These are phyloP conservation scores for Botrytis galanthina DNA, from an alignment of 2,329 filamentous ascomycete genomes.

Conservation along the genomic window DNA sequence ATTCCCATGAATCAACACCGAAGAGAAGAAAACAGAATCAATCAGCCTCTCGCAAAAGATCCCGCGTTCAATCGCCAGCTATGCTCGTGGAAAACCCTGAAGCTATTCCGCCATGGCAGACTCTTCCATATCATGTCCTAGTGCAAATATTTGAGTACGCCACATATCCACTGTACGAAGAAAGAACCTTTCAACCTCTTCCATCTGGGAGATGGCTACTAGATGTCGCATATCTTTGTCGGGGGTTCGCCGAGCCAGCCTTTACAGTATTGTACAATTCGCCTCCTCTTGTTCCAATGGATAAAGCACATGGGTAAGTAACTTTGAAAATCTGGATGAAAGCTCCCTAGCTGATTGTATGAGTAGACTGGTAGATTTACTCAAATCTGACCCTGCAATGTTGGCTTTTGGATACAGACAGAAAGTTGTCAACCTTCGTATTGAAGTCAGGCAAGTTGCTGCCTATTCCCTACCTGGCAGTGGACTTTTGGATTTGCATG, in stretches of 20 bases:
- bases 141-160: slow-evolving; percentile 68
- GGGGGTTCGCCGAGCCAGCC: slow-evolving; percentile 67
- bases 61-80: neutral
- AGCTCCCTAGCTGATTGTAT: neutral
- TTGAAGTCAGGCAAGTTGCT: slow-evolving; percentile 46
- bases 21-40: slow-evolving; percentile 29
- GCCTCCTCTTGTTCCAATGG: slow-evolving; percentile 59
- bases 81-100: slow-evolving; percentile 28
- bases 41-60: slow-evolving; percentile 18
- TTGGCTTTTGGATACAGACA: slow-evolving; percentile 36
- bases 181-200: slow-evolving; percentile 45
- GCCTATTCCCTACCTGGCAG: slow-evolving; percentile 52
- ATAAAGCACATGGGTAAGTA: slow-evolving; percentile 44
- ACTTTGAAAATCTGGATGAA: too few relatives aligned
- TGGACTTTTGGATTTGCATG: slow-evolving; percentile 54
- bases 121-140: slow-evolving; percentile 67
- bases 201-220: slow-evolving; percentile 60
- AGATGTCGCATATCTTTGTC: slow-evolving; percentile 60
- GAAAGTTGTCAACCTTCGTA: slow-evolving; percentile 36
- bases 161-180: slow-evolving; percentile 51
- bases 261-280: slow-evolving; percentile 69
- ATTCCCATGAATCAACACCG: slow-evolving; percentile 19
- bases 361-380: slow-evolving; percentile 47
- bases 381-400: slow-evolving; percentile 41
- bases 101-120: slow-evolving; percentile 55